Evolutionary conservation across 2,329 filamentous ascomycete species (phyloP).

Genomic region (Cladobotryum mycophilum): DNA sequence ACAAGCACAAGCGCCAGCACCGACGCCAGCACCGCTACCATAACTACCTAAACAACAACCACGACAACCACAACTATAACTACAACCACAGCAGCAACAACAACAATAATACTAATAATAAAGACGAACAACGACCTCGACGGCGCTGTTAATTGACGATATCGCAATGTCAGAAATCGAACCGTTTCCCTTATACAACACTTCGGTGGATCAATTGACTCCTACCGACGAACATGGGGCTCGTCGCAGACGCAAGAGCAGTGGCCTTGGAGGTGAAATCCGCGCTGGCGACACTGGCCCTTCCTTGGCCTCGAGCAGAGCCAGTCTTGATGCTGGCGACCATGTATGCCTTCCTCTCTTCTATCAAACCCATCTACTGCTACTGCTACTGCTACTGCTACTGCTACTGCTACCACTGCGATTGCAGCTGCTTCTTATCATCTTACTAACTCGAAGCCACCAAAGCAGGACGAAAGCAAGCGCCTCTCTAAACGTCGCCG

Average conservation of each 20-base stretch:
- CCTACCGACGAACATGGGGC: conserved; percentile 31
- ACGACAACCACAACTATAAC: too few species aligned
- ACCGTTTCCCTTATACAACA: conserved; percentile 51
- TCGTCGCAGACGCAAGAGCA: conserved; percentile 50
- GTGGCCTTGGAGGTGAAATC: conserved; percentile 46
- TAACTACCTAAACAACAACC: neutral
- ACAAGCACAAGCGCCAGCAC: neutral
- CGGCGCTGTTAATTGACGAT: neutral
- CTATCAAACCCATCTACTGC: too few species aligned
- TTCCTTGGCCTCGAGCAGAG: conserved; percentile 46
- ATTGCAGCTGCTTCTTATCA: too few species aligned
- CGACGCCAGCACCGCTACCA: neutral
- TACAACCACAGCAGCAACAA: neutral
- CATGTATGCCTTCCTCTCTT: neutral
- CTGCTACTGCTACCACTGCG: too few species aligned
- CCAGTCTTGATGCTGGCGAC: conserved; percentile 32
- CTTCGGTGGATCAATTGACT: conserved; percentile 43
- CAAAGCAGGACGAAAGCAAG: conserved; percentile 24
- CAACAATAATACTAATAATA: neutral
- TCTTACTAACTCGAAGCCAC: neutral
- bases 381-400: too few species aligned
- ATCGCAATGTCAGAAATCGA: conserved; percentile 41
- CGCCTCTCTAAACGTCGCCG: conserved; percentile 49
- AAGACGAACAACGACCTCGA: neutral
- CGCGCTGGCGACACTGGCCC: conserved; percentile 51